Conservation (phyloP, 1,284 basidiomycete genomes). For the Ceratobasidium sp. region DNA sequence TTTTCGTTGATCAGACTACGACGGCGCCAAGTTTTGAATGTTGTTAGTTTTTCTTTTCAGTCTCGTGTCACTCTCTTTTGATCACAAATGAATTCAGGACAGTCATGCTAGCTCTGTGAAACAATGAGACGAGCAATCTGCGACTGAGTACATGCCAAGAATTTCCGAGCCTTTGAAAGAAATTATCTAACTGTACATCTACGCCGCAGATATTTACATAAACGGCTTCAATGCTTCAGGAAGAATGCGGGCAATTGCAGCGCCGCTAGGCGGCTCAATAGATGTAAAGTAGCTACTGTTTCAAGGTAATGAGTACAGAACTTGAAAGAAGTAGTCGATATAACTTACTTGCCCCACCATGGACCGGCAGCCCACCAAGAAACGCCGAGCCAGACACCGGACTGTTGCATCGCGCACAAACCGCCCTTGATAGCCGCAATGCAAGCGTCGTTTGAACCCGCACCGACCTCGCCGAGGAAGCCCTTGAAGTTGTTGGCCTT, state of each 20-base stretch:
- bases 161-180: not conserved
- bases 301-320: not conserved
- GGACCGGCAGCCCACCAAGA: conserved; percentile 50
- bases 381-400: conserved; percentile 70
- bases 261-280: conserved; percentile 67
- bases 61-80: too few species aligned
- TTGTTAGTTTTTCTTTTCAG: too few species aligned
- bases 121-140: conserved; percentile 5
- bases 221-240: conserved; percentile 70
- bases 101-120: conserved; percentile 15
- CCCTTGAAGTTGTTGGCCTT: conserved; percentile 71
- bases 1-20: too few species aligned
- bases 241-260: conserved; percentile 66
- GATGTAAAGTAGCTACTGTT: conserved; percentile 42
- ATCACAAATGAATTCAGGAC: not conserved
- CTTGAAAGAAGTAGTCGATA: not conserved
- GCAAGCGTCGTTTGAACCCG: conserved; percentile 67
- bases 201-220: conserved; percentile 57
- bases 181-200: not conserved
- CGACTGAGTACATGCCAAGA: not conserved
- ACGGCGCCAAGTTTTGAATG: too few species aligned
- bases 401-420: conserved; percentile 70
- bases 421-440: conserved; percentile 69
- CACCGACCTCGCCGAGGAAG: conserved; percentile 74
- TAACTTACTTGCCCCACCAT: conserved; percentile 37